Conservation (phyloP, 257 asterid species). For the Ocimum tenuiflorum region DNA sequence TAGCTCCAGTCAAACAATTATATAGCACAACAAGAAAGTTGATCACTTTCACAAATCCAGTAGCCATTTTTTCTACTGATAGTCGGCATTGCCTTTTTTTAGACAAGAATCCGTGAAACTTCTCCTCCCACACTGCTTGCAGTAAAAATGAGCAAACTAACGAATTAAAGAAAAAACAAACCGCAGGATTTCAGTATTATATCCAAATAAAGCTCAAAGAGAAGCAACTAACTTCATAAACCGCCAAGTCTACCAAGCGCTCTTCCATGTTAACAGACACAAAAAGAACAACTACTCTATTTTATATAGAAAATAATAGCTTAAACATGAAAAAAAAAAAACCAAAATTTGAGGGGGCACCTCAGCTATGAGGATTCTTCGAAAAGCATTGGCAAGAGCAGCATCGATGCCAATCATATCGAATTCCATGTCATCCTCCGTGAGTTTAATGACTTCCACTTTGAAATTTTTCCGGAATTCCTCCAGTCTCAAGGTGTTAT, state of each 20-base stretch:
- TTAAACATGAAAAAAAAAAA: background rate
- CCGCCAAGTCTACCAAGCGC: no score
- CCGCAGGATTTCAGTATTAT: no score
- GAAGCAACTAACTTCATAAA: no score
- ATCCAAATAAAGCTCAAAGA: no score
- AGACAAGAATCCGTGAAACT: background rate
- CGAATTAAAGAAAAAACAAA: no score
- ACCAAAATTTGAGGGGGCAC: slow-evolving; percentile 23
- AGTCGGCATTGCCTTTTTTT: background rate
- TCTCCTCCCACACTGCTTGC: background rate
- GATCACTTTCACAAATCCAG: background rate
- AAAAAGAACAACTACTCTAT: background rate
- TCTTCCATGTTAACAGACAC: no score
- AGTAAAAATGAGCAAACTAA: background rate
- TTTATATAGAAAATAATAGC: background rate
- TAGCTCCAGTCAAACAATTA: background rate
- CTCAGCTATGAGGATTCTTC: slow-evolving; percentile 91
- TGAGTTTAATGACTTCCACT: slow-evolving; percentile 52
- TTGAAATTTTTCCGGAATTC: slow-evolving; percentile 54
- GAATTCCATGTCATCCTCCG: slow-evolving; percentile 64
- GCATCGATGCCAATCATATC: slow-evolving; percentile 93
- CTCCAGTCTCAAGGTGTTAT: slow-evolving; percentile 62
- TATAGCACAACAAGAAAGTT: background rate
- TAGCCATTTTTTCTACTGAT: background rate
- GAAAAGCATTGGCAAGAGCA: slow-evolving; percentile 82